phyloP scores from a whole-genome alignment of 331 rosid species.

The Rhamnella rubrinervis region DNA sequence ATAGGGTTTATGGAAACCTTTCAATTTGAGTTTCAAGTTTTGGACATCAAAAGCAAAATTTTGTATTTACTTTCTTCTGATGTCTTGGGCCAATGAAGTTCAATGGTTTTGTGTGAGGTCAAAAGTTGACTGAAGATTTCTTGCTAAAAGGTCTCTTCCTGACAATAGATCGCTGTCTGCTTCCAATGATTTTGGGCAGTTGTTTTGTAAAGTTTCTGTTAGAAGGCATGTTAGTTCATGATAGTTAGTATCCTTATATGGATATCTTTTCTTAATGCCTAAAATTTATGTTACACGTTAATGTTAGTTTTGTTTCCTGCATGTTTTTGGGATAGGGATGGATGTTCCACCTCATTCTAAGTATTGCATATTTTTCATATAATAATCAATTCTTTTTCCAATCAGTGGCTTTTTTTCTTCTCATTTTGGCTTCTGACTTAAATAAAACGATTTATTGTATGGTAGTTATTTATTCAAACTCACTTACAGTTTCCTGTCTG shows the following conservation, averaged over 20 bases:
- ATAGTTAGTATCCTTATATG: too few species aligned
- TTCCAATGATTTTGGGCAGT: too few species aligned
- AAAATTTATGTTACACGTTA: background rate
- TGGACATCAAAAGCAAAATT: background rate
- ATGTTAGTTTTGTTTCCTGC: background rate
- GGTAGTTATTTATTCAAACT: slow-evolving; percentile 15
- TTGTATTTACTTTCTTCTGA: background rate
- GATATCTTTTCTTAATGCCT: too few species aligned
- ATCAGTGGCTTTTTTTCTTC: slow-evolving; percentile 3
- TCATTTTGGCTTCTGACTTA: slow-evolving; percentile 1
- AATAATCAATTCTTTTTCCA: background rate
- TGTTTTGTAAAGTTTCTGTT: too few species aligned
- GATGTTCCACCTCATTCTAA: too few species aligned
- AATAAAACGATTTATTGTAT: slow-evolving; percentile 2
- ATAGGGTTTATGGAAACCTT: background rate
- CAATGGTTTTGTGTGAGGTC: background rate
- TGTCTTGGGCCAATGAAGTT: background rate
- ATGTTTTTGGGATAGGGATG: background rate
- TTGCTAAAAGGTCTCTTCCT: too few species aligned
- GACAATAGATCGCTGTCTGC: too few species aligned
- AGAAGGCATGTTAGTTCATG: too few species aligned
- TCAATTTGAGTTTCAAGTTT: background rate
- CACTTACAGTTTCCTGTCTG: slow-evolving; percentile 14
- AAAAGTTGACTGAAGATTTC: too few species aligned
- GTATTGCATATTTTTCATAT: background rate